These are phyloP conservation scores for Tremella mesenterica DNA, from an alignment of 768 basidiomycete species.

Conservation along the genomic window DNA sequence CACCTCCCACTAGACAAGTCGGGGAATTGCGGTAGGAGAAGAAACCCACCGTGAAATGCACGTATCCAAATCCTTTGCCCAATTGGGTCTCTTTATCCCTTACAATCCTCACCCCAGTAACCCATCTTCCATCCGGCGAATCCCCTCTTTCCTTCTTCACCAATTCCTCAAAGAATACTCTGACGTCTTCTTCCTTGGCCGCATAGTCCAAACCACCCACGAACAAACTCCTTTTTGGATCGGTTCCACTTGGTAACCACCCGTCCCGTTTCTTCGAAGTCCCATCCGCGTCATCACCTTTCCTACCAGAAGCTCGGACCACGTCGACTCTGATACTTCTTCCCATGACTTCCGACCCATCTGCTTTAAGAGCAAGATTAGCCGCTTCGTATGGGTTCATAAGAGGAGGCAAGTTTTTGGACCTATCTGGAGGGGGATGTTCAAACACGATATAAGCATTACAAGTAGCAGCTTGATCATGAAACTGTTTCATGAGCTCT, in stretches of 20 bases:
- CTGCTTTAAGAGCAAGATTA: constrained; percentile 53
- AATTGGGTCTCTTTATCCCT: constrained; percentile 84
- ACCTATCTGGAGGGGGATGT: constrained; percentile 48
- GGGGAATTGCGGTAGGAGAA: too few relatives aligned
- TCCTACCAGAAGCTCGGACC: constrained; percentile 47
- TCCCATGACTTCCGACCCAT: constrained; percentile 67
- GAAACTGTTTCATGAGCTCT: constrained; percentile 51
- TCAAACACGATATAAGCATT: constrained; percentile 91
- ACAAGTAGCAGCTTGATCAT: constrained; percentile 62
- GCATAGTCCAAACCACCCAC: constrained; percentile 90
- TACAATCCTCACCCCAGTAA: constrained; percentile 74
- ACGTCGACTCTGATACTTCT: constrained; percentile 71
- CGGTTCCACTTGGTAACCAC: constrained; percentile 44
- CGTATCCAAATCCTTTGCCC: constrained; percentile 91
- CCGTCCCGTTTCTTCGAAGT: constrained; percentile 40
- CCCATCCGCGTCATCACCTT: constrained; percentile 36
- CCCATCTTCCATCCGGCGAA: constrained; percentile 49
- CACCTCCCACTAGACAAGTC: not conserved
- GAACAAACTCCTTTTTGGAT: constrained; percentile 77
- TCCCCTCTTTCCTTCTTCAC: constrained; percentile 61
- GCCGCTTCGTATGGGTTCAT: constrained; percentile 57
- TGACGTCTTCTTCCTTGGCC: constrained; percentile 77
- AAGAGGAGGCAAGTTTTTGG: constrained; percentile 43
- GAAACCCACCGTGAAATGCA: constrained; percentile 69
- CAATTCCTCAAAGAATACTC: constrained; percentile 74